Conservation (phyloP, 352 stramenopile genomes). For the Phytophthora palmivora region DNA sequence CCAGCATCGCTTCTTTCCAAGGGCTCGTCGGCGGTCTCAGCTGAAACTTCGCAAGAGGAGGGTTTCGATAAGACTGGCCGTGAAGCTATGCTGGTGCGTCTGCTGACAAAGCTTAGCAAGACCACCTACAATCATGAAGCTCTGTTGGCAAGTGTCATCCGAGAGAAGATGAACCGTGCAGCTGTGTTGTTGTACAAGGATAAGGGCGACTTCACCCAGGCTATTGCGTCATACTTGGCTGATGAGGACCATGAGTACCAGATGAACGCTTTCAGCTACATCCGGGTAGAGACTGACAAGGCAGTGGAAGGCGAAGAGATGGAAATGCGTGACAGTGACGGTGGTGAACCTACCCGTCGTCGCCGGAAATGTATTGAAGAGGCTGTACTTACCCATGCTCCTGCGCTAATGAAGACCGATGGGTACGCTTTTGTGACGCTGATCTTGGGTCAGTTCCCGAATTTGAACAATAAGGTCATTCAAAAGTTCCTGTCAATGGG, state of each 20-base stretch:
- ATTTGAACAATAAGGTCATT: constrained; percentile 87
- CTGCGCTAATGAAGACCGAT: constrained; percentile 90
- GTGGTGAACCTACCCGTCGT: constrained; percentile 36
- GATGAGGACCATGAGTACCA: constrained; percentile 85
- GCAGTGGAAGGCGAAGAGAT: constrained; percentile 49
- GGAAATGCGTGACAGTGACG: constrained; percentile 48
- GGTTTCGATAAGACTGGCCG: constrained; percentile 85
- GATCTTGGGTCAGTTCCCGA: constrained; percentile 88
- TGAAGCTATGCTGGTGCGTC: constrained; percentile 84
- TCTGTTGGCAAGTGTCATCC: constrained; percentile 73
- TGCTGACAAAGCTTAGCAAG: constrained; percentile 87
- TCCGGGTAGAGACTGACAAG: constrained; percentile 68
- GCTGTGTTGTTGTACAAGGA: constrained; percentile 87
- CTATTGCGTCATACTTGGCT: constrained; percentile 82
- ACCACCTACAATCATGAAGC: constrained; percentile 81
- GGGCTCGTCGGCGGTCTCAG: constrained; percentile 44
- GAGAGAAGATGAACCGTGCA: constrained; percentile 84
- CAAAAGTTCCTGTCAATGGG: constrained; percentile 85
- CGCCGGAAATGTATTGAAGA: constrained; percentile 80
- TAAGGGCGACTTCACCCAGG: constrained; percentile 70
- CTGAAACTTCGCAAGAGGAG: constrained; percentile 74
- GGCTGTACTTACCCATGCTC: constrained; percentile 74
- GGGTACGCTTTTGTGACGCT: constrained; percentile 88
- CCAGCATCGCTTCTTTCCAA: constrained; percentile 68
- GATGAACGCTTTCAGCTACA: constrained; percentile 88